Evolutionary conservation across 176 grass and related monocot genomes (phyloP), one percentile per base, ranked within the genome.

Genomic region (Metroxylon sagu): DNA sequence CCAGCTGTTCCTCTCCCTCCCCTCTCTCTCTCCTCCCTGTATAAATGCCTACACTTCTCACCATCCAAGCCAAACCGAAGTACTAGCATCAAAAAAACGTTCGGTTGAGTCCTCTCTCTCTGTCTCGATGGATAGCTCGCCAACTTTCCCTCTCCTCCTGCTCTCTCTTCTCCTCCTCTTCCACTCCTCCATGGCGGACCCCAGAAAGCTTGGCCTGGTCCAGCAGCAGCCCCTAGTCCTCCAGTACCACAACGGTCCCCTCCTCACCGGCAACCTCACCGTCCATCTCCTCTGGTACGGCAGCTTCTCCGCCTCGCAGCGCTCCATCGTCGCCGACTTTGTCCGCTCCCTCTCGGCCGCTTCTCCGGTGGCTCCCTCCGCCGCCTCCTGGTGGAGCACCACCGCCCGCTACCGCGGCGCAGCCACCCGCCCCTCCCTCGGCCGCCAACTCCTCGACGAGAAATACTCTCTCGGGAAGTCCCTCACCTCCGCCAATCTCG

Each of bases 221-320:
- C 77, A 39, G 6, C 79, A 31, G 15, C 5, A 70, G 17, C 76
- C 88, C 26, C 62, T 92, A 48, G 25, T 82, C 29, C 83, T 92
- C 4, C 72, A 73, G 16, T 80, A 92, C 73, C 83, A 92, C 55
- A 59, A 83, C 57, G 88, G 88, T 10, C 64, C 82, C 56, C 61
- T 92, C 19, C 88, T 92, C 52, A 77, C 83, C 0, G 83, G 88
- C 2, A 87, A 87, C 68, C 56, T 83, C 69, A 74, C 83, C 61
- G 69, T 92, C 2, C 76, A 83, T 76, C 53, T 87, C 30, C 83
- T 92, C 56, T 92, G 88, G 88, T 92, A 92, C 57, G 88, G 88
- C 26, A 56, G 55, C 19, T 86, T 86, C 76, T 77, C 79, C 25
- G 48, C 76, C 39, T 64, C 72, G 15, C 88, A 92, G 73, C 83